These are phyloP conservation scores for Trichophyton benhamiae DNA, from an alignment of 2,329 filamentous ascomycete species.

Conservation along the genomic window DNA sequence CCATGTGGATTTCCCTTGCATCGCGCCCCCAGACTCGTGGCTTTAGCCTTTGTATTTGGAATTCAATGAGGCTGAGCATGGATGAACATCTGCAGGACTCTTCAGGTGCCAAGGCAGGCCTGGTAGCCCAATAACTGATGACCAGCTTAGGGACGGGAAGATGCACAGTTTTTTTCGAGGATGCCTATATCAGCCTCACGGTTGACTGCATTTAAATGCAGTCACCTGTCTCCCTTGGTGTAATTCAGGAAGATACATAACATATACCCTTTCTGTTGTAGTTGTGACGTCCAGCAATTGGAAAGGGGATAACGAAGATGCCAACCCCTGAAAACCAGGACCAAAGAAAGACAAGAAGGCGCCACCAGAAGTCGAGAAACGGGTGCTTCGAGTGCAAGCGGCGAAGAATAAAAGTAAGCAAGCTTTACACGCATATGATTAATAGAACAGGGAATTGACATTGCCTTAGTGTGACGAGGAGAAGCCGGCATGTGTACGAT, in stretches of 20 bases:
- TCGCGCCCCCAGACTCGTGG: background rate
- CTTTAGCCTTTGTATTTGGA: background rate
- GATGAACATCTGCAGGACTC: background rate
- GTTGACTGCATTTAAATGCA: background rate
- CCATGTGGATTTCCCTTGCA: background rate
- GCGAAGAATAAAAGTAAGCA: slow-evolving; percentile 4
- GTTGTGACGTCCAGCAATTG: background rate
- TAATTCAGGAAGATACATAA: background rate
- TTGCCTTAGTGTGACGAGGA: slow-evolving; percentile 4
- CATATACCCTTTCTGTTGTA: background rate
- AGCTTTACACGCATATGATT: background rate
- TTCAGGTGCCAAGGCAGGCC: background rate
- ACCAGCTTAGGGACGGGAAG: background rate
- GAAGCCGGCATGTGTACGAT: slow-evolving; percentile 5
- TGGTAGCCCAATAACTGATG: background rate
- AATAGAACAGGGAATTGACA: background rate
- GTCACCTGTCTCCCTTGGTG: too few species aligned
- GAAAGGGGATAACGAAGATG: background rate
- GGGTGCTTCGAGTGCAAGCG: slow-evolving; percentile 7
- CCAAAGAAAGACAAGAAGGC: background rate
- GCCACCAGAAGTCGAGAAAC: slow-evolving; percentile 5
- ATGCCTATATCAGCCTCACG: background rate
- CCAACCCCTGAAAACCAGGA: background rate
- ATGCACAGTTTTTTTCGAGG: background rate
- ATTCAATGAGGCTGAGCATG: slow-evolving; percentile 3